Evolutionary conservation across 2,329 filamentous ascomycete species (phyloP).

Genomic region (Fusarium foetens): DNA sequence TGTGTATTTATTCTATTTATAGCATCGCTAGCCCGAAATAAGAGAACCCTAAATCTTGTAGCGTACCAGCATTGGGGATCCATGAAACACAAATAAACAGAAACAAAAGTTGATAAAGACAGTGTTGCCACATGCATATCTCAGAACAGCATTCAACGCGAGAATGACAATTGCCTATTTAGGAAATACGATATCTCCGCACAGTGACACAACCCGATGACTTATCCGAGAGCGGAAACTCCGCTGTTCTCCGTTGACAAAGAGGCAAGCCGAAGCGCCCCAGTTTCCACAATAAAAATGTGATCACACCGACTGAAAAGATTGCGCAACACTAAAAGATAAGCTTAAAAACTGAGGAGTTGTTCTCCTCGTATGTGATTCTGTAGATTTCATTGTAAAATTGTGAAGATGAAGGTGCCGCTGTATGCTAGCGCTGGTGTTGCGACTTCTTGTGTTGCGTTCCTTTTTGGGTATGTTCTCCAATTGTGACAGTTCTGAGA

Average conservation of each 20-base stretch:
- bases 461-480: slow-evolving; percentile 46
- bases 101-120: too few relatives aligned
- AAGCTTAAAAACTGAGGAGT: slow-evolving; percentile 2
- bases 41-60: too few relatives aligned
- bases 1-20: background rate
- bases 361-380: background rate
- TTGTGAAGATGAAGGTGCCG: slow-evolving; percentile 27
- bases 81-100: too few relatives aligned
- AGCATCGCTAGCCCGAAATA: background rate
- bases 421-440: slow-evolving; percentile 47
- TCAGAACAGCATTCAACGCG: background rate
- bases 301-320: slow-evolving; percentile 32
- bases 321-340: slow-evolving; percentile 6
- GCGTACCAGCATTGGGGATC: too few relatives aligned
- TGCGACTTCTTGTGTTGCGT: slow-evolving; percentile 46
- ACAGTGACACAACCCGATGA: too few relatives aligned
- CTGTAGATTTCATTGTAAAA: background rate
- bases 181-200: too few relatives aligned
- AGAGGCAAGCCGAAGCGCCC: slow-evolving; percentile 19
- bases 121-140: background rate
- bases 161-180: too few relatives aligned
- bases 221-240: too few relatives aligned
- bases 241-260: too few relatives aligned
- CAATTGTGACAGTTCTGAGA: rapidly evolving
- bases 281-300: slow-evolving; percentile 34